A percentile compares a stretch with the other conserved stretches of the same genome.
Conservation (phyloP, 1,139 yeast genomes). For the Taphrina sp. region DNA sequence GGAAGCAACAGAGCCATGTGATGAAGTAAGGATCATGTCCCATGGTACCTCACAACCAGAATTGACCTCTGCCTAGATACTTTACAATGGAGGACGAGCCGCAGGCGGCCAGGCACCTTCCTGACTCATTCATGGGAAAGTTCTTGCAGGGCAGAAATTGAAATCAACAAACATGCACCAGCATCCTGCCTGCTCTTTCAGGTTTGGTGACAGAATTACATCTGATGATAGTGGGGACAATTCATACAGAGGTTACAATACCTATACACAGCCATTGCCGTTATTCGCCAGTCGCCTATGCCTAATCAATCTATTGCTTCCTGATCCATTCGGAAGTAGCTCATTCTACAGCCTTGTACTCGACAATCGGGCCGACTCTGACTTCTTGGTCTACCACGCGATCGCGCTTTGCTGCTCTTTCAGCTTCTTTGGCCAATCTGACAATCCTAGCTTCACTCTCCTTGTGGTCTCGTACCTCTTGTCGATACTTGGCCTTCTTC, state of each 20-base stretch:
- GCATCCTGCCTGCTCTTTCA: too few species aligned
- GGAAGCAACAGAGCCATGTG: slow-evolving; percentile 89
- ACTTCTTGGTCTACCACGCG: slow-evolving; percentile 4
- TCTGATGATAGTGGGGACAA: too few species aligned
- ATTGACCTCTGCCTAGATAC: not conserved
- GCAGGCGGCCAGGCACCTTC: slow-evolving; percentile 17
- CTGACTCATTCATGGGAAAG: slow-evolving; percentile 26
- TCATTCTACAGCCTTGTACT: too few species aligned
- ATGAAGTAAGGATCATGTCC: slow-evolving; percentile 53
- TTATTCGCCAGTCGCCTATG: too few species aligned
- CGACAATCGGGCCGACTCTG: slow-evolving; percentile 22
- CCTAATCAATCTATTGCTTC: too few species aligned
- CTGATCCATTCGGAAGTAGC: too few species aligned
- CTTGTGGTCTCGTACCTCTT: slow-evolving; percentile 3
- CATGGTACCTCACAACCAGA: not conserved
- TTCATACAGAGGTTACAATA: too few species aligned
- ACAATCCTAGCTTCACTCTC: slow-evolving; percentile 3
- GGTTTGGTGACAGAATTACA: too few species aligned
- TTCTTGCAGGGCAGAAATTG: slow-evolving; percentile 29
- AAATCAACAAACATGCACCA: too few species aligned
- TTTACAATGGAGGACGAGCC: slow-evolving; percentile 31
- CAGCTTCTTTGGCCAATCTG: slow-evolving; percentile 19
- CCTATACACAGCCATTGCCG: too few species aligned
- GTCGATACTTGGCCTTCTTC: slow-evolving; percentile 3
- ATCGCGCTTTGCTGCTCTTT: slow-evolving; percentile 12